Base-by-base conservation (phyloP, 139 green algal genomes). In the Dunaliella primolecta region DNA sequence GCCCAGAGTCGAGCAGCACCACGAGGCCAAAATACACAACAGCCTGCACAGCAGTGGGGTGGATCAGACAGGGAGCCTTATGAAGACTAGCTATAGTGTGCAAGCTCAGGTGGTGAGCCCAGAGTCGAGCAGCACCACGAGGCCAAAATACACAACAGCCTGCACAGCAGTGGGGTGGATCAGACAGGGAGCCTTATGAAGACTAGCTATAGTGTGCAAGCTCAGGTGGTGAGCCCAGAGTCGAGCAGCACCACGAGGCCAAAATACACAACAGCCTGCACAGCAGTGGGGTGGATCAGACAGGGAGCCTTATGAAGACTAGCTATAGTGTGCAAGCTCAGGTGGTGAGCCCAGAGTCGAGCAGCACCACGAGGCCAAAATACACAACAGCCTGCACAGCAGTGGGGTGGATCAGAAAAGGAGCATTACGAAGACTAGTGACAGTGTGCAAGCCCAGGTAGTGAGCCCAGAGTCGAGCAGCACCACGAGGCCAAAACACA, bases 381-480 rank as follows among this genome's bases (percentile, higher is more conserved):
- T 93, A 94, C 84, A 87, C 27, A 33, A 90, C 36, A 55, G 90
- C 84, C 29, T 87, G 79, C 32, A 35, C 70, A n/a, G n/a, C n/a
- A n/a, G n/a, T n/a, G n/a, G n/a, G n/a, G n/a, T n/a, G n/a, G n/a
- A n/a, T n/a, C n/a, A n/a, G n/a, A n/a, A n/a, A n/a, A n/a, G n/a
- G n/a, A n/a, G n/a, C n/a, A n/a, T n/a, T n/a, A n/a, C n/a, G n/a
- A n/a, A n/a, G n/a, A n/a, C n/a, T n/a, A n/a, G n/a, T n/a, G n/a
- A n/a, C n/a, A 3, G 35, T 38, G 2, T 77, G 23, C 71, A 75
- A 70, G n/a, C n/a, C 72, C n/a, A 89, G 31, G 27, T 89, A n/a
- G n/a, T n/a, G n/a, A n/a, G n/a, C 2, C 91, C 92, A 0, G 80
- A 64, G 36, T 95, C 92, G 37, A 92, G 78, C 34, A 92, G 56